phyloP scores from a whole-genome alignment of 73 alveolate species.

The Paraurostyla sp. region DNA sequence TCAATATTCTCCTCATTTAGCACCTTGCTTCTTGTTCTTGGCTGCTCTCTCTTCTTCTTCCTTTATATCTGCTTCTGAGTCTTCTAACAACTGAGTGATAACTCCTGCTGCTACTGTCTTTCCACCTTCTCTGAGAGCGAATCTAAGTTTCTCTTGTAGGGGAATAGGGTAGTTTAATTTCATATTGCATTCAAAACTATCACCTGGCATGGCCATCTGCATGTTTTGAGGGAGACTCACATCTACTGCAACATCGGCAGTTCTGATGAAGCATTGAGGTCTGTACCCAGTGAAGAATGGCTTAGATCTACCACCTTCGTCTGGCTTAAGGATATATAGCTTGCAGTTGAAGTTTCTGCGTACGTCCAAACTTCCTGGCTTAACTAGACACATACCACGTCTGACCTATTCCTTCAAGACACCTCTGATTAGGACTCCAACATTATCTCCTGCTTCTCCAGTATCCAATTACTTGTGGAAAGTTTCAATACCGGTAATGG shows the following conservation, averaged over 20 bases:
- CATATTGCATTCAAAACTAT: constrained; percentile 64
- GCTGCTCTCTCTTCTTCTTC: constrained; percentile 76
- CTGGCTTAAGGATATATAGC: constrained; percentile 91
- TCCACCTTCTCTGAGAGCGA: constrained; percentile 98
- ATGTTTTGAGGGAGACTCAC: constrained; percentile 76
- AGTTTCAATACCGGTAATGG: constrained; percentile 91
- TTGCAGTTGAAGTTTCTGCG: constrained; percentile 84
- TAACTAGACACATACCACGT: constrained; percentile 78
- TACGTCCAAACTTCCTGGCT: constrained; percentile 82
- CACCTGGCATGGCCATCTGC: constrained; percentile 97
- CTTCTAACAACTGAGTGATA: constrained; percentile 77
- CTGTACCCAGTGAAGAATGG: constrained; percentile 96
- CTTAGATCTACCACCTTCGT: constrained; percentile 97
- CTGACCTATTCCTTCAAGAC: constrained; percentile 79
- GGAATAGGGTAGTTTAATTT: constrained; percentile 85
- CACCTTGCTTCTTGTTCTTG: constrained; percentile 65
- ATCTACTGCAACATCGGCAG: constrained; percentile 91
- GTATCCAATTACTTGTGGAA: constrained; percentile 91
- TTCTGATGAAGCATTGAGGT: constrained; percentile 91
- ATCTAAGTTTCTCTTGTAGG: constrained; percentile 88
- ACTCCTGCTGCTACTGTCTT: constrained; percentile 92
- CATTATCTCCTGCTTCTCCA: constrained; percentile 97
- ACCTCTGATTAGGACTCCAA: constrained; percentile 92
- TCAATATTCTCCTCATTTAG: neutral
- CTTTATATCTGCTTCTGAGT: constrained; percentile 70